phyloP scores from a whole-genome alignment of 306 rosid species.

The Elaeagnus macrophylla region DNA sequence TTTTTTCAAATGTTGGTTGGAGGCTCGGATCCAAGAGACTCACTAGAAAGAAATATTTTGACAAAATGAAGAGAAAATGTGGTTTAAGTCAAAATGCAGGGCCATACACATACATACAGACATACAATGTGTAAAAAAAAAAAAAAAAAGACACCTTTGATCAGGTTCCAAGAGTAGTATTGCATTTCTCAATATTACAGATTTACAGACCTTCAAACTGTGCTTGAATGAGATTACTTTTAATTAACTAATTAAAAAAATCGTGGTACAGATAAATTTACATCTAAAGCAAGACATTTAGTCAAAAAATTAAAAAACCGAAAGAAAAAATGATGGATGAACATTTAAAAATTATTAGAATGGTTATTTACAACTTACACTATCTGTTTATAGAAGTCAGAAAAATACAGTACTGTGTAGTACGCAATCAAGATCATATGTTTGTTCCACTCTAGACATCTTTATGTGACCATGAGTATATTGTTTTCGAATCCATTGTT shows the following conservation, averaged over 20 bases:
- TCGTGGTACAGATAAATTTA: constrained; percentile 8
- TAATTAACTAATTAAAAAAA: not conserved
- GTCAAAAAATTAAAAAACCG: too few species aligned
- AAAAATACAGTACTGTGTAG: not conserved
- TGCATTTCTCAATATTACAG: not conserved
- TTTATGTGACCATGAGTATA: constrained; percentile 43
- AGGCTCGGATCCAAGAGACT: too few species aligned
- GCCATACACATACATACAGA: too few species aligned
- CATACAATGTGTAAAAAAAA: too few species aligned
- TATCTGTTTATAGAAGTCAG: constrained; percentile 1
- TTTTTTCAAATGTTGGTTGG: too few species aligned
- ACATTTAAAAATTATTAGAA: constrained; percentile 30
- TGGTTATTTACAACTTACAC: constrained; percentile 14
- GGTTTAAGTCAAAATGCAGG: too few species aligned
- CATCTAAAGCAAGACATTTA: not conserved
- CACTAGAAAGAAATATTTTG: too few species aligned
- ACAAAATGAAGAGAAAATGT: too few species aligned
- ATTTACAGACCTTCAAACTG: not conserved
- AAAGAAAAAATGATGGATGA: constrained; percentile 5
- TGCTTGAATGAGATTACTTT: constrained; percentile 9
- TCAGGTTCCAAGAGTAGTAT: not conserved
- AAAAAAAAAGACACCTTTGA: too few species aligned
- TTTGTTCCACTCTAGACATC: not conserved
- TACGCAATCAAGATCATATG: not conserved
- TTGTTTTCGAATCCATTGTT: constrained; percentile 57